phyloP scores from a whole-genome alignment of 495 filamentous ascomycete species.

The Aspergillus saccharolyticus region DNA sequence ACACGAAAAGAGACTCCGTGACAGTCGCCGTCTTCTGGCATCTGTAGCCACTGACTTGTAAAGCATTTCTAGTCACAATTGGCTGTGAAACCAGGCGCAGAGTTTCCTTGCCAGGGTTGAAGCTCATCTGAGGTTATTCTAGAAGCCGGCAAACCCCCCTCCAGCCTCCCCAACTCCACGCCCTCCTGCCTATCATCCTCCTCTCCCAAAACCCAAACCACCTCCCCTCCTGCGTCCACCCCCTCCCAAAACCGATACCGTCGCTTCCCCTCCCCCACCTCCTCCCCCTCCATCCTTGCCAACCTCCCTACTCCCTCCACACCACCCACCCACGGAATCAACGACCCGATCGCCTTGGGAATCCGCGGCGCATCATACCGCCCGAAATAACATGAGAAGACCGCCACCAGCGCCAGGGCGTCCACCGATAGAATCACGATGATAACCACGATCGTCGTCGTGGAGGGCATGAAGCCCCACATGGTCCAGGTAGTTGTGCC shows the following conservation, averaged over 20 bases:
- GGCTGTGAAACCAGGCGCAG: too few relatives aligned
- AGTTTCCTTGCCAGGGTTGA: too few relatives aligned
- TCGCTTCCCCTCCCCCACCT: not conserved
- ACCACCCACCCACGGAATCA: constrained; percentile 21
- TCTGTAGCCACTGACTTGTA: too few relatives aligned
- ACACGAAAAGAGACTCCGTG: too few relatives aligned
- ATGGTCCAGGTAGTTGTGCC: constrained; percentile 1
- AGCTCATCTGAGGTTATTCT: too few relatives aligned
- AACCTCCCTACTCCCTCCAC: not conserved
- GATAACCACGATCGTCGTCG: constrained; percentile 16
- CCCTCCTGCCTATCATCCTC: not conserved
- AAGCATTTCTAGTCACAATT: too few relatives aligned
- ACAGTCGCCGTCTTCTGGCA: too few relatives aligned
- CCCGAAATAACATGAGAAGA: constrained; percentile 16
- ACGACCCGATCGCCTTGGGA: constrained; percentile 20
- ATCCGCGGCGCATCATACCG: constrained; percentile 19
- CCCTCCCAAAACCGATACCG: not conserved
- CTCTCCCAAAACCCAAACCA: not conserved
- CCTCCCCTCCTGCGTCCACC: not conserved
- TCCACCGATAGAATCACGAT: constrained; percentile 23
- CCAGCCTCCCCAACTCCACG: not conserved
- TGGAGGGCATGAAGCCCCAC: constrained; percentile 19
- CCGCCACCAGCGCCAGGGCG: constrained; percentile 10
- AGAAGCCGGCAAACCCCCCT: too few relatives aligned
- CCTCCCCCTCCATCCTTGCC: not conserved